A percentile compares a stretch with the other conserved stretches of the same genome.
phyloP scores from a whole-genome alignment of 176 grass and related monocot genomes.

The Microstegium vimineum region DNA sequence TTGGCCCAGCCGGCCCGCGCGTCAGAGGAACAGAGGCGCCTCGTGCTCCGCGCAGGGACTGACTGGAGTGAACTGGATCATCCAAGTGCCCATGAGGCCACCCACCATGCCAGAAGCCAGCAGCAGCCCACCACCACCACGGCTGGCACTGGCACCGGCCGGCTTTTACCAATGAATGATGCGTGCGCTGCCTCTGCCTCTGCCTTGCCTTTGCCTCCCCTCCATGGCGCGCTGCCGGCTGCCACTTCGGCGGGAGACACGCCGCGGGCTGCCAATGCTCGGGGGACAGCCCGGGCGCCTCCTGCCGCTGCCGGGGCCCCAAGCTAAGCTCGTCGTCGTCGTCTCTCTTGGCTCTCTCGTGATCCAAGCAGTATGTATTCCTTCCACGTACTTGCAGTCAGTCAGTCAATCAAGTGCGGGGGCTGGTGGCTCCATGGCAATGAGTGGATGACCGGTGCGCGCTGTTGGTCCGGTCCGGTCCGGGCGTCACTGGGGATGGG shows the following conservation, averaged over 20 bases:
- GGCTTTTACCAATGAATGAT: not conserved
- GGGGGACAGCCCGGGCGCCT: not conserved
- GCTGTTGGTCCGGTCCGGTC: not conserved
- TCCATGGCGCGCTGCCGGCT: not conserved
- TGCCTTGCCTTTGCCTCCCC: not conserved
- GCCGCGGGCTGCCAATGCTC: slow-evolving; percentile 7
- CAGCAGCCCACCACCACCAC: not conserved
- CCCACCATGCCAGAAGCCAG: not conserved
- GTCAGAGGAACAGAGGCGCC: not conserved
- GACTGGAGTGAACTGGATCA: not conserved
- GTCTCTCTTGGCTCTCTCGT: not conserved
- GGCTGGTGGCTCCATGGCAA: not conserved
- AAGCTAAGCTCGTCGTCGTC: not conserved
- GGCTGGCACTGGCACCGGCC: not conserved
- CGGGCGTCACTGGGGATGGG: not conserved
- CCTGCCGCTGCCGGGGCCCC: not conserved
- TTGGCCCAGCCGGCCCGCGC: not conserved
- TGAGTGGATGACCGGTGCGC: slow-evolving; percentile 4
- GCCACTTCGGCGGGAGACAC: slow-evolving; percentile 34
- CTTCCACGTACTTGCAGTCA: no score
- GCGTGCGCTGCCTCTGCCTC: not conserved
- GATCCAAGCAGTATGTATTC: no score
- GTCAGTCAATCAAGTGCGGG: no score
- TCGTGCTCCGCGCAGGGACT: not conserved
- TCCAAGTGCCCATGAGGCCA: not conserved